These are phyloP conservation scores for Biscutella laevigata DNA, from an alignment of 441 rosid genomes.

Conservation along the genomic window DNA sequence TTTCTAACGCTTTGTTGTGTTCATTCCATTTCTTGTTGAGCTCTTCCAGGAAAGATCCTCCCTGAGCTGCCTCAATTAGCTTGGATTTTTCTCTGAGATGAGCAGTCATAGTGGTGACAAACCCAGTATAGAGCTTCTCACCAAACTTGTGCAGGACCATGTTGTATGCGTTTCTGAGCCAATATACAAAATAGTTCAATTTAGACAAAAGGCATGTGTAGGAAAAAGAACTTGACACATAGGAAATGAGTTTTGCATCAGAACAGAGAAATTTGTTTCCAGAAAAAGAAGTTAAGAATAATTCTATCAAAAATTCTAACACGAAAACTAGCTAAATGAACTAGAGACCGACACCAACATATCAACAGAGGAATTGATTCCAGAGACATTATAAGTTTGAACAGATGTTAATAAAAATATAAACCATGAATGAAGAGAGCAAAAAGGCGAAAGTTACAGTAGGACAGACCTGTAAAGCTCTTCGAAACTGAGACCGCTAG, in stretches of 20 bases:
- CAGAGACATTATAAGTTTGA: background rate
- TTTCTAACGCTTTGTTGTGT: slow-evolving; percentile 87
- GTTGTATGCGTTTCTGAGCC: slow-evolving; percentile 84
- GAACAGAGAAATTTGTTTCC: too few relatives aligned
- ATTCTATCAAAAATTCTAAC: too few relatives aligned
- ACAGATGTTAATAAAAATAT: too few relatives aligned
- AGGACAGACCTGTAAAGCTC: slow-evolving; percentile 71
- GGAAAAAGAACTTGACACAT: background rate
- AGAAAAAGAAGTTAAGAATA: too few relatives aligned
- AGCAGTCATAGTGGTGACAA: slow-evolving; percentile 71
- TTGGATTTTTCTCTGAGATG: slow-evolving; percentile 77
- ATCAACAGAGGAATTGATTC: background rate
- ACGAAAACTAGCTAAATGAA: background rate
- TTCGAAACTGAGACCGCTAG: slow-evolving; percentile 92
- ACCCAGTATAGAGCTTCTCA: slow-evolving; percentile 73
- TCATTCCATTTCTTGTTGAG: slow-evolving; percentile 93
- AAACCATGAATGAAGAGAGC: slow-evolving; percentile 1
- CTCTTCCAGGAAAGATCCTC: slow-evolving; percentile 80
- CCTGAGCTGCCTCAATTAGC: slow-evolving; percentile 79
- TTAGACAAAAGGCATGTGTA: background rate
- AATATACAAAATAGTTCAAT: slow-evolving; percentile 6
- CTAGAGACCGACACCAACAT: background rate
- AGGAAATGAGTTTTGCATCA: background rate
- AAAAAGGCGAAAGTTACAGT: background rate
- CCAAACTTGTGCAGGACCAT: slow-evolving; percentile 97